Base-by-base conservation (phyloP, 1,284 basidiomycete genomes). In the Melampsora larici-populina region DNA sequence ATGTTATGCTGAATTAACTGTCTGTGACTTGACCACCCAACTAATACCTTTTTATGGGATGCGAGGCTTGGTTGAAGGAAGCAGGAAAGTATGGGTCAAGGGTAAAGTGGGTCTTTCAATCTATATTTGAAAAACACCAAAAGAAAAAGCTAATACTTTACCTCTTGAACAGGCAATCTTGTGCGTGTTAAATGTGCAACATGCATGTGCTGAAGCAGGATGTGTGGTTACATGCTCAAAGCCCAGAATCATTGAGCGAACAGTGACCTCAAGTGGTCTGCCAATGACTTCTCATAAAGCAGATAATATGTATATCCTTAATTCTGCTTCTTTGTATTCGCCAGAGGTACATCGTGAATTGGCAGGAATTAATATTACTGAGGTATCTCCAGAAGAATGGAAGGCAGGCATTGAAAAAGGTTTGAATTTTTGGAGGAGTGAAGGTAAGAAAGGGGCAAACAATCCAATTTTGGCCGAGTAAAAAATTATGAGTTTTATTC, bases 141-240 rank as follows among this genome's bases (percentile, higher is more conserved):
- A 24, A 15, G 51, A 18, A 21, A 18, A 55, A 55, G 24, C 51
- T 55, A 15, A 55, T 55, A 55, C 51, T 24, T 55, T 55, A 24
- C 5, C 13, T 3, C 24, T 5, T 55, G 24, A 18, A 36, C 36
- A 36, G 36, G 36, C 36, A 36, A 36, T 36, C 36, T 36, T 9
- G 9, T 36, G 36, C 9, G 36, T 36, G 36, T 36, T n/a, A n/a
- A n/a, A n/a, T n/a, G n/a, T n/a, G n/a, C n/a, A n/a, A n/a, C n/a
- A n/a, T n/a, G n/a, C n/a, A 55, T 55, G 24, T 55, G 17, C 51
- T 55, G 51, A 55, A 55, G 51, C 51, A 55, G 51, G 51, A 55
- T 55, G 5, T 55, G 5, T 13, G 13, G 24, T 55, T 15, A 55
- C 51, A 55, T 24, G 24, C 17, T 55, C 24, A 55, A 55, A 55